Base-by-base conservation (phyloP, 2,329 filamentous ascomycete genomes). In the Rosellinia necatrix region DNA sequence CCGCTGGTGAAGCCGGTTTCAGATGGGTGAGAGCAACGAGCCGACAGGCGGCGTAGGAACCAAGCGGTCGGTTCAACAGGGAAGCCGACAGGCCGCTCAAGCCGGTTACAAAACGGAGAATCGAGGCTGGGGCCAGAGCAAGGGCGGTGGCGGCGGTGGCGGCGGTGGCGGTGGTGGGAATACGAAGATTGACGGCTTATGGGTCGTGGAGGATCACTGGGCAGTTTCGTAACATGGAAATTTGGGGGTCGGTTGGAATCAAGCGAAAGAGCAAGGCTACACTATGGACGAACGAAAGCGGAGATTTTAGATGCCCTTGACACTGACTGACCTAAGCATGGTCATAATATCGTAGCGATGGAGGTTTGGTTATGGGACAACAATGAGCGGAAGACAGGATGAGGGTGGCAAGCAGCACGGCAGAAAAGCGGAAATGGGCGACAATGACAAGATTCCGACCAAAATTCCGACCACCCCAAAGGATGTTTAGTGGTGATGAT, bases 181-280 rank as follows among this genome's bases (percentile, higher is more conserved):
- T 50, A 55, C 35, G 44, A 58, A 12, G 25, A 43, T 17, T 50
- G 41, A 53, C 50, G 29, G 27, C 35, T 49, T 25, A 38, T 49
- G 29, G 42, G 25, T 15, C 24, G 37, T 13, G 21, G 43, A 21
- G 29, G 30, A 53, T 30, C 27, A n/a, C n/a, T n/a, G n/a, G n/a
- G n/a, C n/a, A 15, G 40, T 41, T 42, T 50, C 24, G 40, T 41
- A 51, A 47, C 42, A 4, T 51, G 17, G 46, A 29, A 15, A 38
- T 21, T 21, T 27, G 21, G 29, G 15, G 29, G 34, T 13, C 30
- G 22, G 12, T 46, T 49, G 40, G 48, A 17, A 41, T 52, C 17
- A 15, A 19, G 49, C 27, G 37, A 44, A 49, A 30, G 43, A 30
- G 48, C 49, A 42, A 17, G n/a, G 37, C 25, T 27, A 13, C 9